These are phyloP conservation scores for Pseudocercospora crystallina DNA, from an alignment of 2,329 filamentous ascomycete species.

Conservation along the genomic window DNA sequence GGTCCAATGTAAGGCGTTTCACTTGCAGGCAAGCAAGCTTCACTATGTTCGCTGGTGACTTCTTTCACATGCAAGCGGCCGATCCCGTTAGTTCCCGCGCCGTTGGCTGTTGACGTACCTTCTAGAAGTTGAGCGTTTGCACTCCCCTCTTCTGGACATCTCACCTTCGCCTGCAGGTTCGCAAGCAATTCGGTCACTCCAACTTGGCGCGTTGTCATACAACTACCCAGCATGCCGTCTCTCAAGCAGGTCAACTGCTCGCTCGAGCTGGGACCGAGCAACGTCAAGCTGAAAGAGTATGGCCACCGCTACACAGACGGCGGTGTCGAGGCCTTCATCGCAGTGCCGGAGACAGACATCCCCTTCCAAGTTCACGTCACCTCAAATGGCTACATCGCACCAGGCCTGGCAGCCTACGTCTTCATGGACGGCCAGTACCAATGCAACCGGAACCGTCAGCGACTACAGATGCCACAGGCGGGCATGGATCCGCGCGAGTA, in stretches of 20 bases:
- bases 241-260: slow-evolving; percentile 55
- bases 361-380: slow-evolving; percentile 52
- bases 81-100: too few species aligned
- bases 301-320: slow-evolving; percentile 53
- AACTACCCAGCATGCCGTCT: slow-evolving; percentile 47
- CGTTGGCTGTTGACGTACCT: too few species aligned
- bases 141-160: too few species aligned
- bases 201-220: too few species aligned
- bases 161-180: too few species aligned
- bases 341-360: slow-evolving; percentile 47
- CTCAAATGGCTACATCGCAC: slow-evolving; percentile 52
- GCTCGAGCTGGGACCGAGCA: slow-evolving; percentile 49
- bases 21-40: too few species aligned
- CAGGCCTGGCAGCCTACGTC: slow-evolving; percentile 55
- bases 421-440: slow-evolving; percentile 60
- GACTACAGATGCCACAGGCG: slow-evolving; percentile 38
- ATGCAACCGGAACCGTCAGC: slow-evolving; percentile 54
- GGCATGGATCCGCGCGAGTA: slow-evolving; percentile 33
- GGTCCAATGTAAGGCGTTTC: too few species aligned
- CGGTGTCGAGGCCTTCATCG: slow-evolving; percentile 52
- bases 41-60: too few species aligned
- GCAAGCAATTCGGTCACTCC: too few species aligned
- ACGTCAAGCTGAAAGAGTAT: slow-evolving; percentile 50
- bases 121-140: too few species aligned
- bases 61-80: too few species aligned